These are phyloP conservation scores for Schizonepeta tenuifolia DNA, from an alignment of 257 asterid genomes.

Conservation along the genomic window DNA sequence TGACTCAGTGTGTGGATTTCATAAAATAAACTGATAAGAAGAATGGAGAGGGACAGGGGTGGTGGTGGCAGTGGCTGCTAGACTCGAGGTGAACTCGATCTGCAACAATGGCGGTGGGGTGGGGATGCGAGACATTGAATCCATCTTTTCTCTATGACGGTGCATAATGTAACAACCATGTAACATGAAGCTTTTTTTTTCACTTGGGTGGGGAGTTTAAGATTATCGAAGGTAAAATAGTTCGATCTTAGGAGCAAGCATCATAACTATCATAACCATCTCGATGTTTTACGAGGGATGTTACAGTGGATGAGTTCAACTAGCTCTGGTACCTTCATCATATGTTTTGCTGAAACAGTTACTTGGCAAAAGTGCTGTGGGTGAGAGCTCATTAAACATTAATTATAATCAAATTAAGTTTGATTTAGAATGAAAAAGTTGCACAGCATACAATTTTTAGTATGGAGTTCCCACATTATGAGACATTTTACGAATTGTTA, in stretches of 20 bases:
- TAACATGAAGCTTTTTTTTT: too few relatives aligned
- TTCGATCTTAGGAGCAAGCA: not conserved
- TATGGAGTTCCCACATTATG: not conserved
- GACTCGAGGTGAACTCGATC: not conserved
- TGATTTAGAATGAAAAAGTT: constrained; percentile 1
- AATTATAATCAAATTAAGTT: not conserved
- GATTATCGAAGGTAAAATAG: not conserved
- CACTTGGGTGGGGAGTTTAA: too few relatives aligned
- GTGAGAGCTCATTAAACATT: not conserved
- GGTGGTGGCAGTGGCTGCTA: not conserved
- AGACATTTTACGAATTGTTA: not conserved
- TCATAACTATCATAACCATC: not conserved
- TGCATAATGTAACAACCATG: too few relatives aligned
- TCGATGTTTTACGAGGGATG: not conserved
- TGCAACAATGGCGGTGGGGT: not conserved
- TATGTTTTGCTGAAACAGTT: not conserved
- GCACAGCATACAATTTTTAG: not conserved
- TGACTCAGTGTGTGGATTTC: too few relatives aligned
- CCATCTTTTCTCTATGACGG: too few relatives aligned
- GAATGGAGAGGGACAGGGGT: too few relatives aligned
- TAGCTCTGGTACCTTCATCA: not conserved
- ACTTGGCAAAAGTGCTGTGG: not conserved
- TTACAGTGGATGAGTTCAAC: not conserved
- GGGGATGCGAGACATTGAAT: too few relatives aligned
- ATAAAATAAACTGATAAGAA: not conserved